Percentiles rank a stretch among this genome's conserved stretches.
Conservation (phyloP, 2,329 filamentous ascomycete genomes). For the Fusarium nodosum region DNA sequence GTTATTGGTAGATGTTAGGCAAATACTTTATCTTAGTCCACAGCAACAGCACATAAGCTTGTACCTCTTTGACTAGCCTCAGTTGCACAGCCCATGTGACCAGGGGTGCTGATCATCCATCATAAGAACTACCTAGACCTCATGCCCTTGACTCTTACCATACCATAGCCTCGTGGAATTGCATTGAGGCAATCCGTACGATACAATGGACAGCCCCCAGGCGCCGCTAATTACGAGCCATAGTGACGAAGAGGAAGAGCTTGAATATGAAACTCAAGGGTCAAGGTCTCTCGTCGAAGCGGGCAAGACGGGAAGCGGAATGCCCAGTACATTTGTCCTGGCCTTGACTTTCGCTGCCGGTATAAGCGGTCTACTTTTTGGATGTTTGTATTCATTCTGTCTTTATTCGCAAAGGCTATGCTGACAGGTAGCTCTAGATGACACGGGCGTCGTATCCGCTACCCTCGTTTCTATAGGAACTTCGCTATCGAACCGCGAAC, state of each 20-base stretch:
- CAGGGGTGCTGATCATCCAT: slow-evolving; percentile 44
- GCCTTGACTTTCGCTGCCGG: slow-evolving; percentile 74
- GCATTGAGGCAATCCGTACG: slow-evolving; percentile 13
- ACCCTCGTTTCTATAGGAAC: slow-evolving; percentile 74
- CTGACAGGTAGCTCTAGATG: slow-evolving; percentile 60
- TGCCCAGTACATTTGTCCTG: slow-evolving; percentile 69
- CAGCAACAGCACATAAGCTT: background rate
- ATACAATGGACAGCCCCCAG: slow-evolving; percentile 55
- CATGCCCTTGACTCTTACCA: slow-evolving; percentile 16
- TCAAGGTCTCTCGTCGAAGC: slow-evolving; percentile 42
- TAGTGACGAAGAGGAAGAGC: slow-evolving; percentile 54
- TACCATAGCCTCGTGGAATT: slow-evolving; percentile 33
- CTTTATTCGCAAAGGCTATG: background rate
- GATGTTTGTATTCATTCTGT: slow-evolving; percentile 63
- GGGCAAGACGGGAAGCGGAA: slow-evolving; percentile 49
- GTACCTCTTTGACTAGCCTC: slow-evolving; percentile 12
- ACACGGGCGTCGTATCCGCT: slow-evolving; percentile 77
- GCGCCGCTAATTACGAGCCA: slow-evolving; percentile 56
- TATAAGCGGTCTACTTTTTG: slow-evolving; percentile 76
- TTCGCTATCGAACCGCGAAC: slow-evolving; percentile 67
- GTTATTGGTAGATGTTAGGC: slow-evolving; percentile 16
- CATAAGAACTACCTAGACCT: slow-evolving; percentile 24
- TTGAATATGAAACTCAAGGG: slow-evolving; percentile 48
- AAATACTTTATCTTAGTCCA: slow-evolving; percentile 19
- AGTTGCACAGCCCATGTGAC: slow-evolving; percentile 43